A percentile compares a stretch with the other conserved stretches of the same genome.
These are phyloP conservation scores for Amphichorda felina DNA, from an alignment of 2,329 filamentous ascomycete genomes.

Conservation along the genomic window DNA sequence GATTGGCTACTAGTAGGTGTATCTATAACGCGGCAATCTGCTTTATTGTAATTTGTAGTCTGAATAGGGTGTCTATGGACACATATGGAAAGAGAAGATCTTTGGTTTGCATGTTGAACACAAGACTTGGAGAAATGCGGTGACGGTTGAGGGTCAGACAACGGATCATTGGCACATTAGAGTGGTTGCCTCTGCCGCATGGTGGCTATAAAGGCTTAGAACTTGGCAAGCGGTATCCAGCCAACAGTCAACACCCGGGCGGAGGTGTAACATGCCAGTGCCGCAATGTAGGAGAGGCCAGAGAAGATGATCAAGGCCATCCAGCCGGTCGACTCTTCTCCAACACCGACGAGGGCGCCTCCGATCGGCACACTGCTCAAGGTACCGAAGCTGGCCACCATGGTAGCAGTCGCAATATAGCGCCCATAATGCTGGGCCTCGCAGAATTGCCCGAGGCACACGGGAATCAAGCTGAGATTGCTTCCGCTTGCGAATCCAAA, in stretches of 20 bases:
- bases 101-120: too few species aligned
- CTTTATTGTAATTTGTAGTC: too few species aligned
- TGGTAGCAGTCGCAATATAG: conserved; percentile 60
- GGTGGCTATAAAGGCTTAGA: conserved; percentile 1
- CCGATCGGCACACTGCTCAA: conserved; percentile 44
- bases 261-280: conserved; percentile 17
- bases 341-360: conserved; percentile 16
- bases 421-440: conserved; percentile 56
- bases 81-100: too few species aligned
- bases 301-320: conserved; percentile 24
- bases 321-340: conserved; percentile 19
- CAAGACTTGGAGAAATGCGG: not conserved
- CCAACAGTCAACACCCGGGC: conserved; percentile 23
- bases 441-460: conserved; percentile 61
- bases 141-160: not conserved
- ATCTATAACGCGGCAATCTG: too few species aligned
- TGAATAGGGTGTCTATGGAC: too few species aligned
- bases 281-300: conserved; percentile 19
- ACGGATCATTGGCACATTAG: too few species aligned
- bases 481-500: conserved; percentile 62
- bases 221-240: conserved; percentile 13
- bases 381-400: conserved; percentile 48
- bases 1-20: too few species aligned
- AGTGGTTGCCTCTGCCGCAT: not conserved
- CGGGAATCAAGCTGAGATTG: conserved; percentile 59